phyloP scores from a whole-genome alignment of 2,329 filamentous ascomycete species.

The Aspergillus felis region DNA sequence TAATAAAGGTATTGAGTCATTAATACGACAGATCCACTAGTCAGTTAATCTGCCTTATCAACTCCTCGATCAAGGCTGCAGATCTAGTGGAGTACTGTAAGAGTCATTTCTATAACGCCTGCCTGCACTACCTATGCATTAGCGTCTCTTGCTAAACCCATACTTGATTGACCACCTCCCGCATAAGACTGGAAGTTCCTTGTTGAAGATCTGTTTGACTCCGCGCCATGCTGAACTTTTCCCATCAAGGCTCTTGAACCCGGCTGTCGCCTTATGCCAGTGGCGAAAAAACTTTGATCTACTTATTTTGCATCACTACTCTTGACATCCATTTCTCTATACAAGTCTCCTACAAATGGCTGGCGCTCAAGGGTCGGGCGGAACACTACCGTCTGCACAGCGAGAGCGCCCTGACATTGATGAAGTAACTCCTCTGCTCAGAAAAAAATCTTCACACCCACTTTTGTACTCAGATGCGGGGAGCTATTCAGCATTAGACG shows the following conservation, averaged over 20 bases:
- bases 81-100: neutral
- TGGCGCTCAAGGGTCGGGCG: neutral
- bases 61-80: no score
- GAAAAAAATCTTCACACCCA: neutral
- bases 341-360: neutral
- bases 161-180: neutral
- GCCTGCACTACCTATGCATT: neutral
- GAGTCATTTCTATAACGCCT: neutral
- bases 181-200: neutral
- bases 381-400: neutral
- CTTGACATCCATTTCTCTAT: neutral
- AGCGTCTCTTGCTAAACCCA: neutral
- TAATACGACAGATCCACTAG: no score
- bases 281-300: neutral
- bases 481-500: conserved; percentile 34
- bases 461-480: conserved; percentile 34
- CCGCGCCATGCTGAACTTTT: neutral
- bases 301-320: neutral
- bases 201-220: neutral
- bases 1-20: no score
- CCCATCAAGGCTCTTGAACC: neutral
- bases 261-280: neutral
- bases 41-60: no score
- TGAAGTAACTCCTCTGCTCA: conserved; percentile 19
- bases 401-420: conserved; percentile 1